phyloP scores from a whole-genome alignment of 768 basidiomycete genomes.

The Boletus rubropictus region DNA sequence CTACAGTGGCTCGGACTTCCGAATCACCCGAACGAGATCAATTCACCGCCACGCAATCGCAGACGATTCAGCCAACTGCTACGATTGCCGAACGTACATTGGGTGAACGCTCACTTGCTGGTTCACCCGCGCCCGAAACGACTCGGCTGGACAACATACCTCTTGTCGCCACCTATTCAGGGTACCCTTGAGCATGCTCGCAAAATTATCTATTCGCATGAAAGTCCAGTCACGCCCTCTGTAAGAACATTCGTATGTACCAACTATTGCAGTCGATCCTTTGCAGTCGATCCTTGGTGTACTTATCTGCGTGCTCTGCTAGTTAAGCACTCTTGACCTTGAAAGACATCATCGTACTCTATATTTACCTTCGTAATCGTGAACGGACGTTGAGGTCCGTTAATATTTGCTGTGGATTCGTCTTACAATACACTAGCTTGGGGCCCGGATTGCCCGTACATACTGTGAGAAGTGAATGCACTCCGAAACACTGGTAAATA shows the following conservation, averaged over 20 bases:
- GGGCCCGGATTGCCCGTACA: no score
- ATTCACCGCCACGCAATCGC: constrained; percentile 27
- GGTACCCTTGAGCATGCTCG: constrained; percentile 7
- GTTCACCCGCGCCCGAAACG: constrained; percentile 34
- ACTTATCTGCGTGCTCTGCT: not conserved
- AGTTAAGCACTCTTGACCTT: not conserved
- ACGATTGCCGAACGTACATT: constrained; percentile 38
- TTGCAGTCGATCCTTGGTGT: constrained; percentile 10
- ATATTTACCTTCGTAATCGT: constrained; percentile 10
- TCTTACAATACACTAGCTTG: no score
- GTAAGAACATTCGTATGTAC: not conserved
- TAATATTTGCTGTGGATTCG: not conserved
- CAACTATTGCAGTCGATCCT: constrained; percentile 5
- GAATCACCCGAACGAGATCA: constrained; percentile 29
- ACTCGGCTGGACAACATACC: constrained; percentile 40
- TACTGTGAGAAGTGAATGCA: no score
- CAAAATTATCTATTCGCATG: not conserved
- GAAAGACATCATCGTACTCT: constrained; percentile 7
- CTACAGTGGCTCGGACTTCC: constrained; percentile 26
- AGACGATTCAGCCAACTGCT: constrained; percentile 38
- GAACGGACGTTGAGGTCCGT: not conserved
- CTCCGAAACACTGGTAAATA: not conserved
- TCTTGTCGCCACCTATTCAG: constrained; percentile 22
- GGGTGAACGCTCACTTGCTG: constrained; percentile 38
- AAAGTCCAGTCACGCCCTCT: not conserved